Percentiles rank a stretch among this genome's conserved stretches.
phyloP scores from a whole-genome alignment of 2,329 filamentous ascomycete genomes.

The Acrocalymma vagum region DNA sequence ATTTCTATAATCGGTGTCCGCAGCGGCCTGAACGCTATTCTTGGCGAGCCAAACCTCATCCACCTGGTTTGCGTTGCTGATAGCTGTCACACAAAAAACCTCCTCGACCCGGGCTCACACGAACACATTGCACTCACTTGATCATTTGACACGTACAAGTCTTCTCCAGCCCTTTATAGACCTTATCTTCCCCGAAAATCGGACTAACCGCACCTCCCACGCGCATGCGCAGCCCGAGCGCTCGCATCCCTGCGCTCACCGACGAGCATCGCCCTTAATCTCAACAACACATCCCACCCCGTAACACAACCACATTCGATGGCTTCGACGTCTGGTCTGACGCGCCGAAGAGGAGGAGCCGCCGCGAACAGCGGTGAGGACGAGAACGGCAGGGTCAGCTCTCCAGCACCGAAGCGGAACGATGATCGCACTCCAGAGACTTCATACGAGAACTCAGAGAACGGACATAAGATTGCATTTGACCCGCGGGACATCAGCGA shows the following conservation, averaged over 20 bases:
- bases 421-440: slow-evolving; percentile 72
- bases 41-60: slow-evolving; percentile 23
- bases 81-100: slow-evolving; percentile 34
- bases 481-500: slow-evolving; percentile 98
- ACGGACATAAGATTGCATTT: slow-evolving; percentile 98
- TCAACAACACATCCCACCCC: slow-evolving; percentile 38
- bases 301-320: slow-evolving; percentile 52
- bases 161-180: slow-evolving; percentile 16
- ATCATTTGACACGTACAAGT: slow-evolving; percentile 23
- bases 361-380: slow-evolving; percentile 67
- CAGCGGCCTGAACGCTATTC: slow-evolving; percentile 22
- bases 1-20: slow-evolving; percentile 7
- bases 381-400: slow-evolving; percentile 71
- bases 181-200: slow-evolving; percentile 18
- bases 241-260: slow-evolving; percentile 42
- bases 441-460: slow-evolving; percentile 88
- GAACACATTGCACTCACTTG: slow-evolving; percentile 25
- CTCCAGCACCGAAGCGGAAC: slow-evolving; percentile 70
- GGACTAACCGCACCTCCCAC: slow-evolving; percentile 14
- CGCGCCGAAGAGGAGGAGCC: slow-evolving; percentile 70
- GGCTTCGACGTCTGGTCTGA: slow-evolving; percentile 77
- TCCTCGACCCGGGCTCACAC: slow-evolving; percentile 23
- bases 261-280: slow-evolving; percentile 42
- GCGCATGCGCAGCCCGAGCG: slow-evolving; percentile 46
- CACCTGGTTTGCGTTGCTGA: slow-evolving; percentile 19